phyloP scores from a whole-genome alignment of 306 rosid genomes.

The Cicer yamashitae region DNA sequence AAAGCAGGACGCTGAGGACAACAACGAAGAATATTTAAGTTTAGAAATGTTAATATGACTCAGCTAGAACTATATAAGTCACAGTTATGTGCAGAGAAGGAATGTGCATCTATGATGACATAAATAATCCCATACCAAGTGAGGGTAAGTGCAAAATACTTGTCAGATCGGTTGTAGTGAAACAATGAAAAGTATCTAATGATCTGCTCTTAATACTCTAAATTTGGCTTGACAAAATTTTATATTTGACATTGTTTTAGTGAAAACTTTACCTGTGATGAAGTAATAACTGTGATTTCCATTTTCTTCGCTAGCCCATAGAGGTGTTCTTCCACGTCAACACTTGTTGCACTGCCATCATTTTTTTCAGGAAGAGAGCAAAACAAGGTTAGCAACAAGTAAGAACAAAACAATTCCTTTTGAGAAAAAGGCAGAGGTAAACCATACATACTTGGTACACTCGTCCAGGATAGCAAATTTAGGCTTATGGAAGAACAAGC shows the following conservation, averaged over 20 bases:
- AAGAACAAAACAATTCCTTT: conserved; percentile 10
- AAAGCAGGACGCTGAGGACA: conserved; percentile 87
- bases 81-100: conserved; percentile 9
- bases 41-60: not conserved
- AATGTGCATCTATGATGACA: conserved; percentile 23
- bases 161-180: conserved; percentile 11
- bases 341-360: conserved; percentile 88
- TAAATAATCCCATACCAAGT: conserved; percentile 26
- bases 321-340: conserved; percentile 96
- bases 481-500: conserved; percentile 95
- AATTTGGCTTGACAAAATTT: not conserved
- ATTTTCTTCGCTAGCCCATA: conserved; percentile 81
- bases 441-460: conserved; percentile 89
- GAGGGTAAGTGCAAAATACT: conserved; percentile 19
- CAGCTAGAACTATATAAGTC: conserved; percentile 20
- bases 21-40: no score
- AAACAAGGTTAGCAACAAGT: conserved; percentile 33
- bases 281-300: conserved; percentile 91
- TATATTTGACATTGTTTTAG: not conserved
- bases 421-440: conserved; percentile 20
- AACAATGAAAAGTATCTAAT: conserved; percentile 30
- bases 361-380: conserved; percentile 30
- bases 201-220: conserved; percentile 13
- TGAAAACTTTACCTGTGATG: conserved; percentile 81
- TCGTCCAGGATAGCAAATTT: conserved; percentile 93